Conservation (phyloP, 2,329 filamentous ascomycete species). For the Cytospora leucostoma region DNA sequence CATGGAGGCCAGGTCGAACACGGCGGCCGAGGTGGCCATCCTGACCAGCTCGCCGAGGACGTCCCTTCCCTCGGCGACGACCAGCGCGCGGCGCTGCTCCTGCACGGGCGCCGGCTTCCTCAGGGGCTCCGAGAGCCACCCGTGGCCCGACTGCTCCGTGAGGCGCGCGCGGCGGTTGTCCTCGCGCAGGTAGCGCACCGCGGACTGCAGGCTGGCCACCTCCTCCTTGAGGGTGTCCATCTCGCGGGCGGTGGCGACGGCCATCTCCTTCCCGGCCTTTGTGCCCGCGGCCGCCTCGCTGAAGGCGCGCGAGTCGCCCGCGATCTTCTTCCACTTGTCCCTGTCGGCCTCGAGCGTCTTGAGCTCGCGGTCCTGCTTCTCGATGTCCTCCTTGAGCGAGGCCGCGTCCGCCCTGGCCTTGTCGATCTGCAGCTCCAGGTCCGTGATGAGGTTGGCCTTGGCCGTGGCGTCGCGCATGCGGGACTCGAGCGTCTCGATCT, state of each 20-base stretch:
- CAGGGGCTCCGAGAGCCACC: constrained; percentile 68
- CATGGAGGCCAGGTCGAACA: constrained; percentile 61
- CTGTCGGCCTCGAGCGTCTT: constrained; percentile 65
- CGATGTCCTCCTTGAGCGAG: constrained; percentile 63
- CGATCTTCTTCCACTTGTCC: constrained; percentile 72
- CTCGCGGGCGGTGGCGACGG: constrained; percentile 70
- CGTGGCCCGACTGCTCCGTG: constrained; percentile 55
- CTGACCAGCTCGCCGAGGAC: constrained; percentile 65
- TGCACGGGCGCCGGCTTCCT: constrained; percentile 45
- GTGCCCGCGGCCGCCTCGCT: constrained; percentile 48
- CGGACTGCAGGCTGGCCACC: constrained; percentile 63
- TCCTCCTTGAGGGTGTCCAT: constrained; percentile 72
- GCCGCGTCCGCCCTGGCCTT: constrained; percentile 52
- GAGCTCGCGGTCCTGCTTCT: constrained; percentile 68
- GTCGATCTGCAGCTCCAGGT: constrained; percentile 62
- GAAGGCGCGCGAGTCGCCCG: constrained; percentile 60
- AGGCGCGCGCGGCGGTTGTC: constrained; percentile 65
- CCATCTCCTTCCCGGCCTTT: constrained; percentile 64
- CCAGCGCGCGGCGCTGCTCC: constrained; percentile 51
- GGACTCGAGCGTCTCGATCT: constrained; percentile 89
- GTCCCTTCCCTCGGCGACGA: constrained; percentile 64
- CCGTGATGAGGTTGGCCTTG: constrained; percentile 69
- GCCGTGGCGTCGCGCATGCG: constrained; percentile 81
- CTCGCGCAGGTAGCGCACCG: constrained; percentile 67
- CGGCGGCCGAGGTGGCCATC: constrained; percentile 55